phyloP scores from a whole-genome alignment of 257 asterid species.

The Solanum corneliomulleri region DNA sequence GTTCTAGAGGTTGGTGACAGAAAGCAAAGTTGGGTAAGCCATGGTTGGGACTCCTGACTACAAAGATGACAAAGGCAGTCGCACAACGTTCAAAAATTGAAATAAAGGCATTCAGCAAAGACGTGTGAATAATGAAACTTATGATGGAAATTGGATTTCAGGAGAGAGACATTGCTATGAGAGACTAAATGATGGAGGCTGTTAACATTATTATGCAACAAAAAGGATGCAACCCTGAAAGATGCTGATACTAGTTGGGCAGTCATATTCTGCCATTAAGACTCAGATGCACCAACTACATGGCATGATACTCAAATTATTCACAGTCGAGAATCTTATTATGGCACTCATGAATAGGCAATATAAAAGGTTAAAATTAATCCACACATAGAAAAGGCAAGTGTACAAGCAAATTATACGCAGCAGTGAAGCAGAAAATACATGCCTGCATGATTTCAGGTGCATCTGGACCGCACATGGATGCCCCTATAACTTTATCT shows the following conservation, averaged over 20 bases:
- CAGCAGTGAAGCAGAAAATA: neutral
- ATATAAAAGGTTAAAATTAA: neutral
- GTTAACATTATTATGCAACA: neutral
- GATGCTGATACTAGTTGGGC: neutral
- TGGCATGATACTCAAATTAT: neutral
- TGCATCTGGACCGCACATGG: conserved; percentile 99
- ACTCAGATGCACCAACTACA: neutral
- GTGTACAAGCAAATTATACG: neutral
- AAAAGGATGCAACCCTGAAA: neutral
- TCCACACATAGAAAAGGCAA: neutral
- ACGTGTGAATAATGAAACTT: neutral
- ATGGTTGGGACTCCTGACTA: neutral
- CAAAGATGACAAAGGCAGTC: neutral
- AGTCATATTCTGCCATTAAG: neutral
- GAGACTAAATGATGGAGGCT: neutral
- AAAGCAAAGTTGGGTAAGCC: neutral
- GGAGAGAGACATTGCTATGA: neutral
- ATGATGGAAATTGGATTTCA: neutral
- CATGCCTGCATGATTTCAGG: conserved; percentile 94
- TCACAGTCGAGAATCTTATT: neutral
- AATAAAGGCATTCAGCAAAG: neutral
- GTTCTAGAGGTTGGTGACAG: neutral
- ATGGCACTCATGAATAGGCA: neutral
- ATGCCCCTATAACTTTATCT: conserved; percentile 92
- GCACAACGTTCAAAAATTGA: neutral